Percentiles rank a stretch among this genome's conserved stretches.
phyloP scores from a whole-genome alignment of 768 basidiomycete species.

The Suillus clintonianus region DNA sequence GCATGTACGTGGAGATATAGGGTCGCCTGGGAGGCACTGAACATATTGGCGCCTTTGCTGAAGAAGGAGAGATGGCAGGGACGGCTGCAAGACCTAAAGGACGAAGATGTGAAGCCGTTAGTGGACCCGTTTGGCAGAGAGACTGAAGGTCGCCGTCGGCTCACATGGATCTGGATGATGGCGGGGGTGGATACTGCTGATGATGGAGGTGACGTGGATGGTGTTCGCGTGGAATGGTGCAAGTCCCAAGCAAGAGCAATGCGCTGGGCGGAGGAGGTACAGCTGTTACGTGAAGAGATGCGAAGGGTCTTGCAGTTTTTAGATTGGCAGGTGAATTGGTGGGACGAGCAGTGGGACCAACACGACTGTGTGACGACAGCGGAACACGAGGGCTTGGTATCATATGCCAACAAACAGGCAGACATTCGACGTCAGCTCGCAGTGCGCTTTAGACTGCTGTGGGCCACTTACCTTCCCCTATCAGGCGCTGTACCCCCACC shows the following conservation, averaged over 20 bases:
- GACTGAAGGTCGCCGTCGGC: background rate
- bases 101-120: background rate
- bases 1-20: background rate
- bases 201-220: background rate
- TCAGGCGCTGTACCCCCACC: background rate
- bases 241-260: conserved; percentile 29
- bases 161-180: conserved; percentile 1
- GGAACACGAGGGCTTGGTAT: conserved; percentile 12
- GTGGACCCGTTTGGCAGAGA: background rate
- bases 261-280: conserved; percentile 38
- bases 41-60: background rate
- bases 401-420: conserved; percentile 21
- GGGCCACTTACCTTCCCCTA: background rate
- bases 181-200: background rate
- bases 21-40: background rate
- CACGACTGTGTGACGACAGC: background rate
- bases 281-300: conserved; percentile 38
- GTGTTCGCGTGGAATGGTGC: conserved; percentile 33
- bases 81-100: background rate
- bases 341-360: conserved; percentile 10
- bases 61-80: background rate
- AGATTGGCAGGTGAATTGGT: conserved; percentile 18
- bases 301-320: conserved; percentile 19
- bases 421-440: background rate
- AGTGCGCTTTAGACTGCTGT: background rate